Percentiles rank a stretch among this genome's conserved stretches.
phyloP scores from a whole-genome alignment of 2,329 filamentous ascomycete genomes.

The Lachnellula subtilissima region DNA sequence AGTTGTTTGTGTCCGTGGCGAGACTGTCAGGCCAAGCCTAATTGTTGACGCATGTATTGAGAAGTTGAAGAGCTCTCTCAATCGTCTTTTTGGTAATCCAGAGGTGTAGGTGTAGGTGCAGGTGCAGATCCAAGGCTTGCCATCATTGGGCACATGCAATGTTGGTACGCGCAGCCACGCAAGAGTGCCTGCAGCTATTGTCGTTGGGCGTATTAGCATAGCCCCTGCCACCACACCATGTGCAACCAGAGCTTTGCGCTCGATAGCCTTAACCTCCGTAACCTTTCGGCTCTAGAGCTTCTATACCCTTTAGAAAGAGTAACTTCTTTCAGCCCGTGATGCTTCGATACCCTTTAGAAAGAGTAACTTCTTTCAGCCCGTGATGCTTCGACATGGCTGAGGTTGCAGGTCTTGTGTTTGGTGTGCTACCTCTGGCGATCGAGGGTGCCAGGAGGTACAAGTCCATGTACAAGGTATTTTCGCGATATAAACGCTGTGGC shows the following conservation, averaged over 20 bases:
- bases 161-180: background rate
- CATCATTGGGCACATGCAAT: background rate
- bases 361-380: background rate
- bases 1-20: too few relatives aligned
- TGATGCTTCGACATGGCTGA: background rate
- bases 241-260: too few relatives aligned
- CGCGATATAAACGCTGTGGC: background rate
- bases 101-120: too few relatives aligned
- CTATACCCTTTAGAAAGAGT: background rate
- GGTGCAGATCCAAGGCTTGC: too few relatives aligned
- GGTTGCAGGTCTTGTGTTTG: background rate
- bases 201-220: background rate
- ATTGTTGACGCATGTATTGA: too few relatives aligned
- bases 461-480: background rate
- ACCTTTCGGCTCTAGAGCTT: background rate
- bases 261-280: background rate
- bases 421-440: background rate
- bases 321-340: background rate
- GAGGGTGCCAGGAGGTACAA: background rate
- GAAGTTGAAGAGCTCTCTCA: too few relatives aligned
- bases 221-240: too few relatives aligned
- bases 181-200: background rate
- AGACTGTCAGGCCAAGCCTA: too few relatives aligned
- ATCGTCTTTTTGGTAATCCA: too few relatives aligned
- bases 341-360: background rate